phyloP scores from a whole-genome alignment of 2,329 filamentous ascomycete genomes.

The Cadophora sp. region DNA sequence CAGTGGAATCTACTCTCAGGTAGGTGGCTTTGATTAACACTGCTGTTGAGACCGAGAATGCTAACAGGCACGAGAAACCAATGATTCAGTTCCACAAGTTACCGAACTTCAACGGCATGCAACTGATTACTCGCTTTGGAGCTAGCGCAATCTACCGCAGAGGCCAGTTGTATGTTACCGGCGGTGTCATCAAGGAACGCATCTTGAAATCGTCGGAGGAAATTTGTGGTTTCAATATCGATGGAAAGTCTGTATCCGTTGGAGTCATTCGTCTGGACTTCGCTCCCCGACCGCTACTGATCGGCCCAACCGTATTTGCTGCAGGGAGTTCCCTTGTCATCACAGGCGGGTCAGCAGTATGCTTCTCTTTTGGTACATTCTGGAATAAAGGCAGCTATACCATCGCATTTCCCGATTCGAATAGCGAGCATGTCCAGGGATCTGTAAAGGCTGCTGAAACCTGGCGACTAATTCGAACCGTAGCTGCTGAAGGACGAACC shows the following conservation, averaged over 20 bases:
- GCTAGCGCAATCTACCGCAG: slow-evolving; percentile 47
- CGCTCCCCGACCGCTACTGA: slow-evolving; percentile 67
- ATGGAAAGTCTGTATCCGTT: background rate
- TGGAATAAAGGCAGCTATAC: slow-evolving; percentile 68
- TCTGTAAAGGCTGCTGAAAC: background rate
- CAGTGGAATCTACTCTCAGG: slow-evolving; percentile 37
- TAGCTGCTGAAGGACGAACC: slow-evolving; percentile 20
- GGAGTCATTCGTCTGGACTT: background rate
- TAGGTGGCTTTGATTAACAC: slow-evolving; percentile 19
- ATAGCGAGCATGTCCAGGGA: background rate
- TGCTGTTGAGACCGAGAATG: background rate
- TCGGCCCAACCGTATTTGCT: slow-evolving; percentile 67
- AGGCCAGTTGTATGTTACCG: slow-evolving; percentile 47
- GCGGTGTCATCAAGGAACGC: slow-evolving; percentile 51
- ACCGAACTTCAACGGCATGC: background rate
- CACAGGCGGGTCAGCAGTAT: slow-evolving; percentile 82
- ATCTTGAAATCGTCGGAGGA: slow-evolving; percentile 58
- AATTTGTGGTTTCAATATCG: slow-evolving; percentile 45
- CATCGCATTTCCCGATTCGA: slow-evolving; percentile 6
- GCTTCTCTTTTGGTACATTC: slow-evolving; percentile 88
- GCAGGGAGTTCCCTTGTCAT: slow-evolving; percentile 62
- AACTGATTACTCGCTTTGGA: slow-evolving; percentile 49
- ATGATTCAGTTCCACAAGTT: background rate
- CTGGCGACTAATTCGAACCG: slow-evolving; percentile 37
- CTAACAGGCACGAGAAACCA: slow-evolving; percentile 3